phyloP scores from a whole-genome alignment of 768 basidiomycete genomes.

The Boletus vinaceobasis region DNA sequence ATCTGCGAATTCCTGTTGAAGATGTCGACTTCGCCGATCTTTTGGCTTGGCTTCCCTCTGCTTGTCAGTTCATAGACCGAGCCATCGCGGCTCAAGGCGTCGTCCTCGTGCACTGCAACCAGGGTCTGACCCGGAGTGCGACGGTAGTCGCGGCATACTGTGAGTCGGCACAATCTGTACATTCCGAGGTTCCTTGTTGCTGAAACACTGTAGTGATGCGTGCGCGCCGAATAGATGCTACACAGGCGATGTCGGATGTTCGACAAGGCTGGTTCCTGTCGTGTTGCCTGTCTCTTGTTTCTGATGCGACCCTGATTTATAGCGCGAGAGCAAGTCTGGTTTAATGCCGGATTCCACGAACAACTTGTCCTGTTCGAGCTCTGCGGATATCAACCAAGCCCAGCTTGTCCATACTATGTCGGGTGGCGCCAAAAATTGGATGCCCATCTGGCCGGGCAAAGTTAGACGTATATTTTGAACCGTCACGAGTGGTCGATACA shows the following conservation, averaged over 20 bases:
- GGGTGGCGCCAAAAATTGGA: conserved; percentile 62
- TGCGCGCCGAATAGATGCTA: conserved; percentile 50
- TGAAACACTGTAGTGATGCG: conserved; percentile 56
- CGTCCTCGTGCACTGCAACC: conserved; percentile 64
- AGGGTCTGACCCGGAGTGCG: conserved; percentile 64
- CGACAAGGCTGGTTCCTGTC: conserved; percentile 46
- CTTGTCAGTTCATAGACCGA: conserved; percentile 63
- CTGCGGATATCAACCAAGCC: conserved; percentile 62
- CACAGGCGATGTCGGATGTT: conserved; percentile 58
- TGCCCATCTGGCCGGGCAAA: conserved; percentile 39
- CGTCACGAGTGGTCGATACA: conserved; percentile 3
- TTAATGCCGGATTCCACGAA: conserved; percentile 75
- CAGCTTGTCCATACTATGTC: conserved; percentile 58
- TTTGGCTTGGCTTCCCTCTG: conserved; percentile 60
- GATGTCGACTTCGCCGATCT: conserved; percentile 70
- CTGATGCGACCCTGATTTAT: conserved; percentile 1
- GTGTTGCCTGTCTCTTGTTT: not conserved
- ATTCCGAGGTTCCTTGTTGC: conserved; percentile 2
- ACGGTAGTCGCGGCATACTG: conserved; percentile 75
- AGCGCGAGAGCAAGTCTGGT: conserved; percentile 79
- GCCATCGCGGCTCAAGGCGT: conserved; percentile 56
- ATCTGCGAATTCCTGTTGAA: conserved; percentile 68
- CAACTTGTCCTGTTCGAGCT: conserved; percentile 74
- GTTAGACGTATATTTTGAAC: conserved; percentile 5
- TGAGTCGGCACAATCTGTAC: conserved; percentile 34